Evolutionary conservation across 495 filamentous ascomycete genomes (phyloP), one percentile per base, ranked within the genome.

Genomic region (Xylaria castorea): DNA sequence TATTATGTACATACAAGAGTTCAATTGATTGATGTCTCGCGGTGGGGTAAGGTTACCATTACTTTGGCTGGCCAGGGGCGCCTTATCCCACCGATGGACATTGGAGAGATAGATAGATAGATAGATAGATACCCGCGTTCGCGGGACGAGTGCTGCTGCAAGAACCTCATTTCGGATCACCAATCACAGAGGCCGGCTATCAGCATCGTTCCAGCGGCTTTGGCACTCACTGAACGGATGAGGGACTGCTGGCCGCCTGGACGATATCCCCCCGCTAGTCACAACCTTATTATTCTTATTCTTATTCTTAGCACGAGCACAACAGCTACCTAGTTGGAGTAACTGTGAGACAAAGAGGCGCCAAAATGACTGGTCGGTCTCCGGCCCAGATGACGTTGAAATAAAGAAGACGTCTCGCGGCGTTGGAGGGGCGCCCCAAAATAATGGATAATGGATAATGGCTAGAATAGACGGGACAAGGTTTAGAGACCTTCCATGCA

Each of bases 401-500:
- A 44, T 65, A 64, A 65, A 46, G 69, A 46, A 63, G 36, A 8
- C 50, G 22, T 68, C 5, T 68, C 50, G 50, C 34, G 46, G 66
- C 42, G n/a, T 36, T 8, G 22, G 53, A 57, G 27, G 53, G 25
- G 40, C n/a, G 2, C 40, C 42, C 42, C 40, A 1, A 14, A 20
- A 27, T 22, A 55, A 38, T 8, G 48, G n/a, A 34, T 55, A 36
- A 16, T 71, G 8, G n/a, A 55, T 55, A 55, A 55, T 55, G 53
- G 27, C 53, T 57, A 57, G 53, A 57, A 57, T 57, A 57, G 40
- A 51, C 51, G 51, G 46, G 62, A 25, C 67, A 61, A 60, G 63
- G 60, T 57, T 65, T 25, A 51, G 36, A 71, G 25, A 57, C n/a
- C 60, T 65, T 71, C 69, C 44, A 71, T 71, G 60, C 69, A 65